Conservation (phyloP, 208 protist genomes). For the Wallacemonas sp. region DNA sequence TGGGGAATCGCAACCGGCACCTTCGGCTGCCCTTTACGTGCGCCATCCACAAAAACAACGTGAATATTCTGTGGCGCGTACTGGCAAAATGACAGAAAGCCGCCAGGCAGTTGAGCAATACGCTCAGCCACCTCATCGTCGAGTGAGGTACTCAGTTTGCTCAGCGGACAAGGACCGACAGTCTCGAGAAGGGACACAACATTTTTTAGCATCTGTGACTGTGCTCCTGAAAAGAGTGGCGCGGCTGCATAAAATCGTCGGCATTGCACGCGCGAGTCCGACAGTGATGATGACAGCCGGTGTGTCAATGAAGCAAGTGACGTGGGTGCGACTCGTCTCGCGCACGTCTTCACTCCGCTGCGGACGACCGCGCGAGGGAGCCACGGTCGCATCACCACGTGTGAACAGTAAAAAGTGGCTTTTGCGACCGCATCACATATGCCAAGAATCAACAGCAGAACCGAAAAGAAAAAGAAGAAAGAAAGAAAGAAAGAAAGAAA, state of each 20-base stretch:
- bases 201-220: neutral
- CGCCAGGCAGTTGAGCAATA: constrained; percentile 23
- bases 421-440: no score
- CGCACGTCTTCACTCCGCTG: no score
- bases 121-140: constrained; percentile 61
- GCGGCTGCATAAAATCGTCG: no score
- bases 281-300: no score
- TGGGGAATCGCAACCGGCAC: constrained; percentile 7
- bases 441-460: no score
- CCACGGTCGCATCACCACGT: no score
- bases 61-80: neutral
- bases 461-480: neutral
- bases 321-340: no score
- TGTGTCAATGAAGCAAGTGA: no score
- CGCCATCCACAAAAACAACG: constrained; percentile 4
- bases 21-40: neutral
- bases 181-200: neutral
- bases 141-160: constrained; percentile 50
- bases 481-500: neutral
- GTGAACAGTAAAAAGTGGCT: no score
- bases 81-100: constrained; percentile 19
- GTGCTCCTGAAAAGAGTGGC: no score
- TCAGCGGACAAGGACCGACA: constrained; percentile 59
- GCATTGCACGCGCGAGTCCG: no score
- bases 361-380: no score